A percentile compares a stretch with the other conserved stretches of the same genome.
phyloP scores from a whole-genome alignment of 2,329 filamentous ascomycete species.

The Ophiostoma pallidulum region DNA sequence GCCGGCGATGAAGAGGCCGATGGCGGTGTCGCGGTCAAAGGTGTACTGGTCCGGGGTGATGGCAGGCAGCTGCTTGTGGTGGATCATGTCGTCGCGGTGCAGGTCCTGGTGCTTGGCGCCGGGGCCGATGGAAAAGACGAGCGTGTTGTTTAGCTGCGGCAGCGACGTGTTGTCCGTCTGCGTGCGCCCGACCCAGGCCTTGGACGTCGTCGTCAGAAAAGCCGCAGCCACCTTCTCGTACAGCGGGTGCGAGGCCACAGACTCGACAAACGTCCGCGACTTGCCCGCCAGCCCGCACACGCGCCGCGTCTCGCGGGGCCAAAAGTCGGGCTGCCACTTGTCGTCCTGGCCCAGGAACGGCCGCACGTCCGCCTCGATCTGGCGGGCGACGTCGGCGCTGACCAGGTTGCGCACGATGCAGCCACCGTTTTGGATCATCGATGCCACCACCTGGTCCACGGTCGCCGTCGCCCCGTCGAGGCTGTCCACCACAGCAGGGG shows the following conservation, averaged over 20 bases:
- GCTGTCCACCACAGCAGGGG: no score
- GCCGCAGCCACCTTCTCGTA: neutral
- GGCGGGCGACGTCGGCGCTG: neutral
- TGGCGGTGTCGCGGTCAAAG: conserved; percentile 19
- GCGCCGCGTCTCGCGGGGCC: conserved; percentile 7
- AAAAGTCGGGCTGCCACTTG: conserved; percentile 10
- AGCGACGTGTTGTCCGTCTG: neutral
- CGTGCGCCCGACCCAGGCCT: conserved; percentile 3
- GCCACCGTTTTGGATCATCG: neutral
- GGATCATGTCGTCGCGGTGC: conserved; percentile 22
- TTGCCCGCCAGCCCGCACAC: conserved; percentile 6
- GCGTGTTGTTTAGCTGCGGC: conserved; percentile 23
- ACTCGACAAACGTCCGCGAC: neutral
- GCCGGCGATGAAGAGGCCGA: conserved; percentile 27
- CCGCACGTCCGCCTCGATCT: conserved; percentile 7
- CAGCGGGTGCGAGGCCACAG: conserved; percentile 1
- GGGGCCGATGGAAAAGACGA: conserved; percentile 21
- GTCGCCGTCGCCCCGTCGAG: neutral
- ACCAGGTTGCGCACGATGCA: conserved; percentile 1
- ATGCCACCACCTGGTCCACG: neutral
- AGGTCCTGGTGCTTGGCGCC: conserved; percentile 16
- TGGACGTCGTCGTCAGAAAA: conserved; percentile 3
- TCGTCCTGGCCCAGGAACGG: conserved; percentile 1
- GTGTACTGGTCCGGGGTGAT: neutral
- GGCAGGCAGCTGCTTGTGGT: conserved; percentile 17